Evolutionary conservation across 179 eudicot genomes (phyloP), one percentile per base, ranked within the genome.

Genomic region (Beta corolliflora): DNA sequence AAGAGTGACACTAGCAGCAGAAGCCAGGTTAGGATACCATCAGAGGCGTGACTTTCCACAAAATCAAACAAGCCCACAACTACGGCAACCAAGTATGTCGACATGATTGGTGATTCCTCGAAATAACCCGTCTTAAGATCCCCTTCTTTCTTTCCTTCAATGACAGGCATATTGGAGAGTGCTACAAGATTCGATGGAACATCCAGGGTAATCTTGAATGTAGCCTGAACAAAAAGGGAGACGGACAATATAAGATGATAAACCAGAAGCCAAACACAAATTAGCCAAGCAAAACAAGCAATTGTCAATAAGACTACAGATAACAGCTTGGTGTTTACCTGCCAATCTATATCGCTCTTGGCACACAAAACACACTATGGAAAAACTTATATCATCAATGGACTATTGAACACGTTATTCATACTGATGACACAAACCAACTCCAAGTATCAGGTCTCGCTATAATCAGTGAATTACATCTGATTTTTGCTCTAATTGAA

Each of bases 161-260:
- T 45, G 73, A 93, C 88, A 81, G 99, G 98, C 99, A 97, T 97
- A 85, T 97, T 97, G 82, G 99, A 97, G 82, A 97, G 97, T 68
- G 99, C 97, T 69, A 90, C 86, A 13, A 94, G 91, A 81, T 93
- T 93, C 11, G 92, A 86, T 67, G 99, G 99, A 77, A 97, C 98
- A 79, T 92, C 95, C 86, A 97, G 80, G 56, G 98, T 91, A 53
- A 97, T 92, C 91, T 90, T 94, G 90, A 97, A 97, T 48, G 92
- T 97, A 75, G 98, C 99, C 99, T 97, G 78, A 71, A 78, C 29
- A 72, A 15, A 25, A 77, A 55, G 36, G 36, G 23, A 46, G 23
- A 55, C n/a, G 14, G 48, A 58, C 50, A 23, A 55, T 25, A 15
- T 55, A 48, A 16, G n/a, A 21, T 53, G 44, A 60, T 58, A 59